Evolutionary conservation across 495 filamentous ascomycete genomes (phyloP).

Genomic region (Trichodelitschia bisporula): DNA sequence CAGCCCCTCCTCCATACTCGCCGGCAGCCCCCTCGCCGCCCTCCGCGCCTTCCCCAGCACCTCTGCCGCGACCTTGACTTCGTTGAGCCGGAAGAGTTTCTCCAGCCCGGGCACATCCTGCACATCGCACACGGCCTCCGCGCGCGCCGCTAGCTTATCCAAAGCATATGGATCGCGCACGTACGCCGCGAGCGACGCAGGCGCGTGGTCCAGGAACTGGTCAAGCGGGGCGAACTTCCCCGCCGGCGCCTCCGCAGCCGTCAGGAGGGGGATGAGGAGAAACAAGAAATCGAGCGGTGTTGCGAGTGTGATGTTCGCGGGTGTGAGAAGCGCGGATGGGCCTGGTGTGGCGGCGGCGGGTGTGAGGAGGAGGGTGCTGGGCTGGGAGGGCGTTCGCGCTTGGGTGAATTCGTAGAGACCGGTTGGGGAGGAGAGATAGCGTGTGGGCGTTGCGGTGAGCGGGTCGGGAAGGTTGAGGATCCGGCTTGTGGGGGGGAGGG

Average conservation of each 20-base stretch:
- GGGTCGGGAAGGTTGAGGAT: too few species aligned
- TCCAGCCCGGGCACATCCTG: slow-evolving; percentile 68
- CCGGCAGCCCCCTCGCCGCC: slow-evolving; percentile 34
- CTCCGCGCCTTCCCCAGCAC: slow-evolving; percentile 44
- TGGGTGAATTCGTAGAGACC: too few species aligned
- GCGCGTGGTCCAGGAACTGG: slow-evolving; percentile 59
- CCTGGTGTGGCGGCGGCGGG: too few species aligned
- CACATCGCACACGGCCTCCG: slow-evolving; percentile 46
- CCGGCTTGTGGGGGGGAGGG: too few species aligned
- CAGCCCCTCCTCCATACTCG: slow-evolving; percentile 69
- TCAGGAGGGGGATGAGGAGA: slow-evolving; percentile 47
- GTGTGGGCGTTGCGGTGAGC: too few species aligned
- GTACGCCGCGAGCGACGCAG: slow-evolving; percentile 21
- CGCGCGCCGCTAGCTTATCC: slow-evolving; percentile 17
- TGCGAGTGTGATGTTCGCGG: too few species aligned
- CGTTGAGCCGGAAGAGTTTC: slow-evolving; percentile 51
- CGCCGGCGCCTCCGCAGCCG: slow-evolving; percentile 13
- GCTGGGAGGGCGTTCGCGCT: too few species aligned
- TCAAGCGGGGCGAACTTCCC: slow-evolving; percentile 19
- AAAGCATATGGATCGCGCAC: slow-evolving; percentile 3
- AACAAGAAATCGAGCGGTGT: slow-evolving; percentile 72
- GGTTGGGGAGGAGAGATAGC: too few species aligned
- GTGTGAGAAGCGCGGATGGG: too few species aligned
- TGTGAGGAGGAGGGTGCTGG: too few species aligned
- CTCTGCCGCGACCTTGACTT: slow-evolving; percentile 39